Conservation (phyloP, 176 grass and related monocot genomes). For the Puccinellia tenuiflora region DNA sequence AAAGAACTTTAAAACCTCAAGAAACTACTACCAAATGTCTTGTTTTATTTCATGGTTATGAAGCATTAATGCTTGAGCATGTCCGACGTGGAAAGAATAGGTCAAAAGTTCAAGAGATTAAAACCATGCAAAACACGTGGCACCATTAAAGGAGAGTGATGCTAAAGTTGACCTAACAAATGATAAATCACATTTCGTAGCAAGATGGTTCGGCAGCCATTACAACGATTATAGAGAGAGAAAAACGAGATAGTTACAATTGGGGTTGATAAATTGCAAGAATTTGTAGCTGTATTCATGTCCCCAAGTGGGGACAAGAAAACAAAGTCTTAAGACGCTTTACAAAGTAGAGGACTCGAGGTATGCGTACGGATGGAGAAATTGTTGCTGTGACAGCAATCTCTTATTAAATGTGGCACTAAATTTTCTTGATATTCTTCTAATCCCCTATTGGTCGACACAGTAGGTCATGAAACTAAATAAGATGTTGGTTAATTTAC, state of each 20-base stretch:
- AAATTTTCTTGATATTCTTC: background rate
- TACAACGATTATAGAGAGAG: background rate
- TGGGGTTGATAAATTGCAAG: background rate
- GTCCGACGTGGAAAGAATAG: background rate
- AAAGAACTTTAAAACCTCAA: conserved; percentile 21
- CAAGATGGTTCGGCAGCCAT: background rate
- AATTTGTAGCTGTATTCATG: conserved; percentile 2
- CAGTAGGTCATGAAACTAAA: background rate
- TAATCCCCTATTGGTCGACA: background rate
- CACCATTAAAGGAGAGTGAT: background rate
- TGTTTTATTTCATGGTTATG: conserved; percentile 3
- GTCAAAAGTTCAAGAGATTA: background rate
- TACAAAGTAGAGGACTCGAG: background rate
- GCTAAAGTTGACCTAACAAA: background rate
- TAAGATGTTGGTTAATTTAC: background rate
- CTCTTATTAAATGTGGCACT: background rate
- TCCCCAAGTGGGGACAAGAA: background rate
- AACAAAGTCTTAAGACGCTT: background rate
- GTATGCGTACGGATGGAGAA: background rate
- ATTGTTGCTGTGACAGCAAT: background rate
- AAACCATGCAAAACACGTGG: background rate
- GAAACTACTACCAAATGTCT: background rate
- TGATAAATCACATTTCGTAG: background rate
- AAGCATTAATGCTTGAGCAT: conserved; percentile 1
- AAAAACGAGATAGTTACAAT: background rate